Base-by-base conservation (phyloP, 768 basidiomycete species). In the Trametes elegans region DNA sequence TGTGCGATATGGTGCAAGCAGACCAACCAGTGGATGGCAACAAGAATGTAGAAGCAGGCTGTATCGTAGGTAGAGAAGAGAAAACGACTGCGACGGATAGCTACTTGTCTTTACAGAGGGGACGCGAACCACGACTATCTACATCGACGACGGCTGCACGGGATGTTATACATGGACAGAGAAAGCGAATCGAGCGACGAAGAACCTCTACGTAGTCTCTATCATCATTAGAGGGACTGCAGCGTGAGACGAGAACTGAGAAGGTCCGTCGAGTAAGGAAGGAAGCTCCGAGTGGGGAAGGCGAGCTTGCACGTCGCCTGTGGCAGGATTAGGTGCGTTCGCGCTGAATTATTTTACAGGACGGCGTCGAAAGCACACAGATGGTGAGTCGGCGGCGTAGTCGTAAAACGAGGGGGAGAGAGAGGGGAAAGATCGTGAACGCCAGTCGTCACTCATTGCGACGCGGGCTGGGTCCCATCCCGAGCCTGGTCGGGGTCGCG, bases 271-370 rank as follows among this genome's bases (percentile, higher is more conserved):
- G 27, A 28, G 28, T n/a, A 23, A 16, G 29, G 21, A 32, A 8
- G 16, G 21, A 23, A 10, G 36, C 23, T 50, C 49, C 38, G 31
- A 19, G 27, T 38, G 8, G 19, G 35, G 23, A 35, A 7, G 24
- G 26, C 7, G 13, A 9, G 41, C 28, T 27, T 43, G 31, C 19
- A 34, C 29, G 23, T 46, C 29, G 48, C 48, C 19, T 38, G 27
- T 38, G 36, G 36, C 36, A 24, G 36, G 48, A 52, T 52, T 52
- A 52, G 38, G 49, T 34, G 50, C 50, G 32, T 26, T 27, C 23
- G 36, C 48, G 48, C 48, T 52, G 50, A 18, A 52, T 52, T 52
- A 52, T 43, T 52, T 44, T 52, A 52, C 50, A 43, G 19, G 50
- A 36, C 50, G 42, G 19, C 41, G 42, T 43, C 32, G 41, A 43